These are phyloP conservation scores for Fraxinus paxiana DNA, from an alignment of 305 asterid species.

Conservation along the genomic window DNA sequence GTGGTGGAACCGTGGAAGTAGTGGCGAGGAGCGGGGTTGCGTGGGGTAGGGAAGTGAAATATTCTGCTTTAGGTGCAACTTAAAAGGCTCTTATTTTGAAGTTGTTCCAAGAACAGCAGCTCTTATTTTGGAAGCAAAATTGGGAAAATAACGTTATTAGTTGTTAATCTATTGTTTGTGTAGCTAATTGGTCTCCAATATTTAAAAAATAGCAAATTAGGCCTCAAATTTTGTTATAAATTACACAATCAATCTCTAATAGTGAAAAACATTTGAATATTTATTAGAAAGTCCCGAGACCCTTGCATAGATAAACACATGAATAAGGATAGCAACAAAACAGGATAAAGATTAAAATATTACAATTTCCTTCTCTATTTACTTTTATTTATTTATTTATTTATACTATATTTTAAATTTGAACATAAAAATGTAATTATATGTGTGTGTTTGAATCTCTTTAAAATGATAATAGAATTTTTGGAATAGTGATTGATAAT, in stretches of 20 bases:
- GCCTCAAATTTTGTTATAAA: neutral
- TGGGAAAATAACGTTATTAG: neutral
- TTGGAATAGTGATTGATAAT: too few relatives aligned
- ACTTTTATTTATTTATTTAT: neutral
- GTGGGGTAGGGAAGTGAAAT: conserved; percentile 18
- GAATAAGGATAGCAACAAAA: neutral
- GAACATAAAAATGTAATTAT: neutral
- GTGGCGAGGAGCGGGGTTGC: conserved; percentile 28
- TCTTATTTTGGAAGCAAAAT: conserved; percentile 24
- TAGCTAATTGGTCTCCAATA: neutral
- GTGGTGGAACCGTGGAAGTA: conserved; percentile 17
- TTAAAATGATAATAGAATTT: too few relatives aligned
- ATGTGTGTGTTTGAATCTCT: too few relatives aligned
- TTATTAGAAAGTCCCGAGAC: neutral
- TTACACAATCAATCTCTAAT: neutral
- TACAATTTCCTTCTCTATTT: neutral
- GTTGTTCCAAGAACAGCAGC: conserved; percentile 30
- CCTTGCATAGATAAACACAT: neutral
- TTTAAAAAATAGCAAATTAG: neutral
- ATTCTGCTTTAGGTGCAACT: conserved; percentile 41
- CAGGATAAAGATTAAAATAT: neutral
- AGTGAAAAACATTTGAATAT: neutral
- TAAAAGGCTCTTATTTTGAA: conserved; percentile 37
- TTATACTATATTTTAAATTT: neutral
- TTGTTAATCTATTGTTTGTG: neutral